These are phyloP conservation scores for Kluyveromyces siamensis DNA, from an alignment of 805 yeast genomes.

Conservation along the genomic window DNA sequence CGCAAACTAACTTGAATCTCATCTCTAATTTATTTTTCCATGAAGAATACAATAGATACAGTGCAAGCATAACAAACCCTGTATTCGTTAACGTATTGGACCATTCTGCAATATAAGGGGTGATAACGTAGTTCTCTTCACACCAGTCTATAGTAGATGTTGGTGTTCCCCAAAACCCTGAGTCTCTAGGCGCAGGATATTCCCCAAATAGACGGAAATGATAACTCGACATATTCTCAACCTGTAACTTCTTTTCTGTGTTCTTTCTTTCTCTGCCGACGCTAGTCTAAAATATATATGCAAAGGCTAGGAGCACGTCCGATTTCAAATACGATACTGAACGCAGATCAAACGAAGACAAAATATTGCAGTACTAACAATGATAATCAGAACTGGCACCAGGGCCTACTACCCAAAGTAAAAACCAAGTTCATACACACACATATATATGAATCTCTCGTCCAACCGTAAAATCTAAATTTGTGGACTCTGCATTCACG, in stretches of 20 bases:
- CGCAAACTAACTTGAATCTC: conserved; percentile 60
- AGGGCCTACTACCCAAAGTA: no score
- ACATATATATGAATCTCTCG: no score
- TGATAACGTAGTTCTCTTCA: conserved; percentile 89
- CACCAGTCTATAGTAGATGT: conserved; percentile 99
- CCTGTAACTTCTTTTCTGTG: not conserved
- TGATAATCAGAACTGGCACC: no score
- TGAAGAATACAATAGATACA: conserved; percentile 56
- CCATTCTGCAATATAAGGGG: conserved; percentile 81
- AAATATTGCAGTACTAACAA: no score
- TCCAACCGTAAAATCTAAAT: no score
- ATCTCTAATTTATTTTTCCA: conserved; percentile 51
- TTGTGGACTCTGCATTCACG: no score
- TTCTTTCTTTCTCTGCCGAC: not conserved
- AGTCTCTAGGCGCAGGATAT: conserved; percentile 45
- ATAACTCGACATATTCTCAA: not conserved
- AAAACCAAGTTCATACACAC: no score
- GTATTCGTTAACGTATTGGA: conserved; percentile 78
- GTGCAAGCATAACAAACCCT: conserved; percentile 46
- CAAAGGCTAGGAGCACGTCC: no score
- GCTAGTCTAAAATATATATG: no score
- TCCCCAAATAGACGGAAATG: conserved; percentile 21
- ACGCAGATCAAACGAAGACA: no score
- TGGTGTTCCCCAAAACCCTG: conserved; percentile 72
- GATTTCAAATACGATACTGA: no score